phyloP scores from a whole-genome alignment of 2,329 filamentous ascomycete genomes.

The Pseudogymnoascus sp. region DNA sequence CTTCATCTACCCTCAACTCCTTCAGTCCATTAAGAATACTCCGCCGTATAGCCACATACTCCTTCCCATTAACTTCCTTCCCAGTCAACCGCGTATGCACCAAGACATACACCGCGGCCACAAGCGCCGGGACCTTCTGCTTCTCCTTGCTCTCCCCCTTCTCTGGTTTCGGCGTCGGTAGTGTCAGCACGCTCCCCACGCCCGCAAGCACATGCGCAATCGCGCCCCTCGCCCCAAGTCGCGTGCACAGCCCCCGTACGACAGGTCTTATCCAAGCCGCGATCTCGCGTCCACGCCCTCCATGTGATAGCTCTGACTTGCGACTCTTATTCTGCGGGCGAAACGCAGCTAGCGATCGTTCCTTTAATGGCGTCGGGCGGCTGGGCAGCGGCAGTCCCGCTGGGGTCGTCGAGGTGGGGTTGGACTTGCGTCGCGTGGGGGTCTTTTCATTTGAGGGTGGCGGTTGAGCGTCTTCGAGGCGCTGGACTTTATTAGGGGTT shows the following conservation, averaged over 20 bases:
- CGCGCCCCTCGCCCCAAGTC: conserved; percentile 53
- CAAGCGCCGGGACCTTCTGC: conserved; percentile 44
- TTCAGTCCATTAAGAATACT: conserved; percentile 40
- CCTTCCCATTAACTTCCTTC: conserved; percentile 29
- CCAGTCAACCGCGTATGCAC: conserved; percentile 45
- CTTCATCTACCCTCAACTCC: conserved; percentile 32
- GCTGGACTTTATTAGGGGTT: conserved; percentile 21
- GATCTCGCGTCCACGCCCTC: conserved; percentile 26
- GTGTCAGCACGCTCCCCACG: conserved; percentile 45
- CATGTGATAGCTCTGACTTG: conserved; percentile 15
- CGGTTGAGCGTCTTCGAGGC: conserved; percentile 10
- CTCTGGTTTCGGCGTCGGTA: conserved; percentile 19
- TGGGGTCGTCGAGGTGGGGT: conserved; percentile 7
- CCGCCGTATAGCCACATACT: conserved; percentile 42
- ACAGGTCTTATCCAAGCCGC: conserved; percentile 64
- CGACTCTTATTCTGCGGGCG: conserved; percentile 25
- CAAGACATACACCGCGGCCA: conserved; percentile 55
- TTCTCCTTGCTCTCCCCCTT: conserved; percentile 33
- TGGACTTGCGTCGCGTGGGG: conserved; percentile 22
- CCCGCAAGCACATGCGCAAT: conserved; percentile 70
- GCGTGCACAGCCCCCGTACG: conserved; percentile 58
- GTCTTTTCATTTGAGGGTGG: neutral
- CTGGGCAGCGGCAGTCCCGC: conserved; percentile 18
- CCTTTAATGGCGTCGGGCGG: conserved; percentile 39
- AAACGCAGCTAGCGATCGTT: conserved; percentile 35